Base-by-base conservation (phyloP, 495 filamentous ascomycete species). In the Aspergillus incahuasiensis region DNA sequence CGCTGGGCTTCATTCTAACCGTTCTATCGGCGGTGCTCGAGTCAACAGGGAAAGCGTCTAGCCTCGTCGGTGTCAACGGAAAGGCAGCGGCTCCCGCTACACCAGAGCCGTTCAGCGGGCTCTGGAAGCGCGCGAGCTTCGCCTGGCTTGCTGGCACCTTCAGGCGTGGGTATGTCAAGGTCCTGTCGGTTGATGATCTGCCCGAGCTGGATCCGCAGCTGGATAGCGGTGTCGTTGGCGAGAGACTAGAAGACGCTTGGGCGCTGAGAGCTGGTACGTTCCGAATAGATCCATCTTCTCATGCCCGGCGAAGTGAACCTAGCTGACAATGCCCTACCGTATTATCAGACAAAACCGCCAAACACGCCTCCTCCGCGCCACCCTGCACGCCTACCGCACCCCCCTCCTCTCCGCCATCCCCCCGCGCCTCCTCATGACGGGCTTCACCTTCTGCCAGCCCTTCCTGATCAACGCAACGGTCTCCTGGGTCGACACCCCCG, bases 371-470 rank as follows among this genome's bases (percentile, higher is more conserved):
- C 32, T 56, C 15, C 19, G 34, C 12, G 21, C 54, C 0, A 12
- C 32, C 9, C n/a, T 49, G 3, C 5, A 30, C 6, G 54, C 54
- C n/a, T 56, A 48, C 34, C n/a, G 4, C 6, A 21, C 19, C 5
- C 34, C 54, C 18, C 38, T 56, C 20, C 44, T 48, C 22, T 48
- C 54, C 0, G 54, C 54, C 6, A 30, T 56, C 1, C 19, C 49
- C 12, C 54, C 54, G 1, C 44, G 54, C 6, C 44, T 49, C 5
- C 13, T 48, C 9, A 6, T 56, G 3, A 19, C 34, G 6, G 54
- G 45, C n/a, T 56, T 56, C 24, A 49, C 54, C 3, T 56, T 56
- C 45, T 56, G 54, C 34, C 54, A 56, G 18, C 54, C 54, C 13
- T 56, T 56, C 25, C 54, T 56, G 5, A 41, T 56, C 21, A 21